Evolutionary conservation across 78 protist species (phyloP).

Genomic region (Tieghemostelium lacteum): DNA sequence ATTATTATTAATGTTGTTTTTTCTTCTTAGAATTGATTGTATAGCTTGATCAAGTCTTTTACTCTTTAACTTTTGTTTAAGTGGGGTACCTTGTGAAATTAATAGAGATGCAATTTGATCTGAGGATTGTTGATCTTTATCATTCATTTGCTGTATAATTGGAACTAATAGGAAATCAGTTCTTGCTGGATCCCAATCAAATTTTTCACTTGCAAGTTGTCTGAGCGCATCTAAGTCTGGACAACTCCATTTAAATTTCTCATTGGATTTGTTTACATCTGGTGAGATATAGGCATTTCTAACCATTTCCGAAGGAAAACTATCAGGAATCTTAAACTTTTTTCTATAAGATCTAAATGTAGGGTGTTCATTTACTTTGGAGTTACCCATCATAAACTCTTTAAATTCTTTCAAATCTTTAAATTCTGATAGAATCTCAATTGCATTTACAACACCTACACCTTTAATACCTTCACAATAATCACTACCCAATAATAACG

Average conservation of each 20-base stretch:
- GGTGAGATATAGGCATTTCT: conserved; percentile 35
- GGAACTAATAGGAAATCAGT: not conserved
- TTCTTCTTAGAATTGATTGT: not conserved
- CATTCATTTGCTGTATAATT: not conserved
- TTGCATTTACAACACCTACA: conserved; percentile 81
- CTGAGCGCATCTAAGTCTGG: conserved; percentile 30
- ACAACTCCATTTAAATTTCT: conserved; percentile 21
- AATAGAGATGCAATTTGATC: not conserved
- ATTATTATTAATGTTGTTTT: conserved; percentile 2
- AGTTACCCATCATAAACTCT: not conserved
- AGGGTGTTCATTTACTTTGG: not conserved
- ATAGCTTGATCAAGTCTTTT: conserved; percentile 40
- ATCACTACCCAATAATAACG: conserved; percentile 68
- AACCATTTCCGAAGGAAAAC: conserved; percentile 53
- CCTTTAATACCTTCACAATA: conserved; percentile 80
- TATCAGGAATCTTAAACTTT: conserved; percentile 7
- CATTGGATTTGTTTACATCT: conserved; percentile 32
- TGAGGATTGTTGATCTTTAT: not conserved
- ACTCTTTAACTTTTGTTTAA: conserved; percentile 44
- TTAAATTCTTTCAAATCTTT: conserved; percentile 32
- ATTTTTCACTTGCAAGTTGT: conserved; percentile 17
- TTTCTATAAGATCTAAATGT: not conserved
- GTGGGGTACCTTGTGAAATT: not conserved
- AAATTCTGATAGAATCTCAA: conserved; percentile 74
- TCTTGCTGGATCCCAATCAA: conserved; percentile 37